Percentiles rank a stretch among this genome's conserved stretches.
phyloP scores from a whole-genome alignment of 495 filamentous ascomycete species.

The Aspergillus bertholletiae region DNA sequence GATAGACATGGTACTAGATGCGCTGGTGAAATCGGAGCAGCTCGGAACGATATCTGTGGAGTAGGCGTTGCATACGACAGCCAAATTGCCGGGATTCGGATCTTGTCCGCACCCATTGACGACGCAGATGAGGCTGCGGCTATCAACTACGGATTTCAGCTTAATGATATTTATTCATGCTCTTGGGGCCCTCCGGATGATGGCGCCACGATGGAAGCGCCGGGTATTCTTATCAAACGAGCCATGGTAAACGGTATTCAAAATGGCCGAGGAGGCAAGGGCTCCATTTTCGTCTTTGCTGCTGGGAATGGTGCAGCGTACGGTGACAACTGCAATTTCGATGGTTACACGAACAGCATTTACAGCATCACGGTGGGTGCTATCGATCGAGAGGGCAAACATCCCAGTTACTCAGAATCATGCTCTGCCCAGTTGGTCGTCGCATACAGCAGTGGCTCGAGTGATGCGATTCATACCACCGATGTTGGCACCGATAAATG shows the following conservation, averaged over 20 bases:
- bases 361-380: conserved; percentile 97
- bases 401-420: conserved; percentile 91
- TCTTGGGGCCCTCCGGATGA: conserved; percentile 97
- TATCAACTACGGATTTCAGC: conserved; percentile 85
- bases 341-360: conserved; percentile 98
- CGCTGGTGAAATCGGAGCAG: conserved; percentile 89
- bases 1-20: conserved; percentile 92
- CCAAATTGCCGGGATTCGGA: conserved; percentile 84
- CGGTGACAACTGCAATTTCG: conserved; percentile 98
- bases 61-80: conserved; percentile 93
- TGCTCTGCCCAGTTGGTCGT: conserved; percentile 95
- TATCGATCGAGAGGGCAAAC: conserved; percentile 77
- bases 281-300: conserved; percentile 96
- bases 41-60: conserved; percentile 89
- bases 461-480: conserved; percentile 90
- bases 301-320: conserved; percentile 87
- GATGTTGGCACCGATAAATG: conserved; percentile 85
- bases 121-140: conserved; percentile 90
- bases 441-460: conserved; percentile 88
- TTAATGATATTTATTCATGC: conserved; percentile 97
- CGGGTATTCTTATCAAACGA: conserved; percentile 79
- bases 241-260: conserved; percentile 93
- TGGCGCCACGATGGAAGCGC: conserved; percentile 88
- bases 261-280: conserved; percentile 74
- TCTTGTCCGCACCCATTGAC: conserved; percentile 82